phyloP scores from a whole-genome alignment of 306 rosid species.

The Prunus davidiana region DNA sequence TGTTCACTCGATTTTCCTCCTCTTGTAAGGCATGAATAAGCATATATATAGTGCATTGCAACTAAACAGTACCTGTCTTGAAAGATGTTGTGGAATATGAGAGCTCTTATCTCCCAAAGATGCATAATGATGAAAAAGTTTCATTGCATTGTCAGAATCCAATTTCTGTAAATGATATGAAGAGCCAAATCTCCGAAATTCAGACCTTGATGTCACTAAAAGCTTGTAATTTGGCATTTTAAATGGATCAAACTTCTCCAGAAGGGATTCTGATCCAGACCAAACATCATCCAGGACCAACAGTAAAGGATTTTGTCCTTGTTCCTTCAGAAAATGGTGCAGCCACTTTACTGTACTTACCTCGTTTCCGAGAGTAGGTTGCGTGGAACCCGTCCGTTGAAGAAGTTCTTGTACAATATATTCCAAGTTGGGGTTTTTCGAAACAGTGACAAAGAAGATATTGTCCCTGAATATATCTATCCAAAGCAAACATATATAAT shows the following conservation, averaged over 20 bases:
- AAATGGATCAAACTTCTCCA: slow-evolving; percentile 43
- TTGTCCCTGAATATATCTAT: slow-evolving; percentile 43
- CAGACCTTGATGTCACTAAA: slow-evolving; percentile 16
- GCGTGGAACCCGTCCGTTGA: slow-evolving; percentile 14
- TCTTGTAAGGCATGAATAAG: too few relatives aligned
- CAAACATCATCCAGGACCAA: slow-evolving; percentile 56
- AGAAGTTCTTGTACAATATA: slow-evolving; percentile 29
- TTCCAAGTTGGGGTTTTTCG: slow-evolving; percentile 33
- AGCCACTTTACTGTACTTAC: slow-evolving; percentile 24
- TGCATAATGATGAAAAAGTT: not conserved
- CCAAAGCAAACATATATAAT: slow-evolving; percentile 9
- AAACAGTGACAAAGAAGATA: slow-evolving; percentile 46
- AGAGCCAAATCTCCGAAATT: not conserved
- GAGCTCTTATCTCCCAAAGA: not conserved
- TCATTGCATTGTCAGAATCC: not conserved
- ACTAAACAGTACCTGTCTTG: not conserved
- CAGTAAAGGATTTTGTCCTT: slow-evolving; percentile 29
- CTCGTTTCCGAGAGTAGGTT: slow-evolving; percentile 31
- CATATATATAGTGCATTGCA: slow-evolving; percentile 18
- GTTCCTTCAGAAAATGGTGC: slow-evolving; percentile 20
- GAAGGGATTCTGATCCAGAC: slow-evolving; percentile 38
- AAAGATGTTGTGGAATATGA: not conserved
- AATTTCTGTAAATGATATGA: not conserved
- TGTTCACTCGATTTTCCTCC: not conserved
- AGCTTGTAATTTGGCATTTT: not conserved